Evolutionary conservation across 345 rosid species (phyloP).

Genomic region (Brassica carinata): DNA sequence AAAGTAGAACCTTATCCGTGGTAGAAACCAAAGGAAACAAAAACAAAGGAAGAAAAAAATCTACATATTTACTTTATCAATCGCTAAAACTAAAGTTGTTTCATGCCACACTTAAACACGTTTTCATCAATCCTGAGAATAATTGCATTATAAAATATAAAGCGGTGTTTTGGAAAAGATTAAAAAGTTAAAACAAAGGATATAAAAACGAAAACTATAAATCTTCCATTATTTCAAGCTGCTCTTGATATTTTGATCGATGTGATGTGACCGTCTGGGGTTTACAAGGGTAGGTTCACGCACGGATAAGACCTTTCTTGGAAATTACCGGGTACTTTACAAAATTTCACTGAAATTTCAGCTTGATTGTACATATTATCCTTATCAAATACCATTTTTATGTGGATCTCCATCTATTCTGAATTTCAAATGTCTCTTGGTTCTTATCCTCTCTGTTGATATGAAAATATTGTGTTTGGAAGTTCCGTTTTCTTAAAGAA

Average conservation of each 20-base stretch:
- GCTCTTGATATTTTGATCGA: constrained; percentile 7
- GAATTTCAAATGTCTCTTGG: neutral
- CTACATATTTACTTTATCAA: neutral
- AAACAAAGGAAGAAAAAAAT: neutral
- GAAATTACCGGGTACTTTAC: constrained; percentile 19
- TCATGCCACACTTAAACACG: neutral
- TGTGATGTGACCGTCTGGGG: constrained; percentile 22
- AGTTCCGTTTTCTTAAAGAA: neutral
- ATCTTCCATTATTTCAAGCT: neutral
- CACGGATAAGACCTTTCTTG: constrained; percentile 23
- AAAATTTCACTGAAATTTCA: neutral
- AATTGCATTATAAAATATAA: neutral
- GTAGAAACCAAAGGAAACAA: neutral
- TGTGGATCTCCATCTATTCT: neutral
- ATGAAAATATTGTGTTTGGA: neutral
- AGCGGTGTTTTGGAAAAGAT: neutral
- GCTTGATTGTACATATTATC: neutral
- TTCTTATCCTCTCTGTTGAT: constrained; percentile 4
- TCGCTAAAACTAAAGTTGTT: constrained; percentile 2
- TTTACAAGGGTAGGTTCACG: neutral
- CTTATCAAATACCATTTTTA: neutral
- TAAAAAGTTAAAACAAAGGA: neutral
- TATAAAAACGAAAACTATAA: neutral
- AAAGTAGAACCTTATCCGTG: neutral
- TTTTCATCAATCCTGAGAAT: too few species aligned